Conservation (phyloP, 257 asterid species). For the Solanum sitiens region DNA sequence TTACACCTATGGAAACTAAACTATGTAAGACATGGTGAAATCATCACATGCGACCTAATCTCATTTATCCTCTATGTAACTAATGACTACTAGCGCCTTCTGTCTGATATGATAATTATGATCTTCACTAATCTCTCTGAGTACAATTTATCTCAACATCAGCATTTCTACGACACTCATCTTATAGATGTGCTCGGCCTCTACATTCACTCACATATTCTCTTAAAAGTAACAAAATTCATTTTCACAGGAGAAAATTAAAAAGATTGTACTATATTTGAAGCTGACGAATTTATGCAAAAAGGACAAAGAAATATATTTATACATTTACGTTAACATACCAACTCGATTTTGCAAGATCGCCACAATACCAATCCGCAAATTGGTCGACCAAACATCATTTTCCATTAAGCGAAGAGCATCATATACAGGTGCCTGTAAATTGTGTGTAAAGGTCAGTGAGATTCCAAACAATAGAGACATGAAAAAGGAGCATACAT, state of each 20-base stretch:
- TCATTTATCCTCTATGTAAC: not conserved
- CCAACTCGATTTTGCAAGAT: slow-evolving; percentile 84
- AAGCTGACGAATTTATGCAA: not conserved
- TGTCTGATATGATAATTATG: not conserved
- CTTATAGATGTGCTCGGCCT: not conserved
- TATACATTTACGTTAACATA: slow-evolving; percentile 16
- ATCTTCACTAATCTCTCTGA: not conserved
- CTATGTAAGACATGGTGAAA: not conserved
- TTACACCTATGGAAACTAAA: not conserved
- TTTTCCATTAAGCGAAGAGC: slow-evolving; percentile 29
- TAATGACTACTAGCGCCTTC: not conserved
- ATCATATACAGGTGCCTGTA: slow-evolving; percentile 45
- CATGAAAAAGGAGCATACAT: not conserved
- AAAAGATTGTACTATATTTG: not conserved
- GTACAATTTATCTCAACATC: not conserved
- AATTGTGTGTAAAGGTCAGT: slow-evolving; percentile 7
- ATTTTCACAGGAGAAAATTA: not conserved
- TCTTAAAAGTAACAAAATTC: no score
- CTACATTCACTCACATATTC: not conserved
- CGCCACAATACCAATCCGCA: slow-evolving; percentile 64
- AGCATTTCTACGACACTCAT: not conserved
- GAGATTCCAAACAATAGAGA: slow-evolving; percentile 5
- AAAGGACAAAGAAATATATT: not conserved
- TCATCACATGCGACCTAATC: not conserved
- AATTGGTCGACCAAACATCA: slow-evolving; percentile 42